A percentile compares a stretch with the other conserved stretches of the same genome.
Conservation (phyloP, 306 rosid species). For the Prunus kanzakura region DNA sequence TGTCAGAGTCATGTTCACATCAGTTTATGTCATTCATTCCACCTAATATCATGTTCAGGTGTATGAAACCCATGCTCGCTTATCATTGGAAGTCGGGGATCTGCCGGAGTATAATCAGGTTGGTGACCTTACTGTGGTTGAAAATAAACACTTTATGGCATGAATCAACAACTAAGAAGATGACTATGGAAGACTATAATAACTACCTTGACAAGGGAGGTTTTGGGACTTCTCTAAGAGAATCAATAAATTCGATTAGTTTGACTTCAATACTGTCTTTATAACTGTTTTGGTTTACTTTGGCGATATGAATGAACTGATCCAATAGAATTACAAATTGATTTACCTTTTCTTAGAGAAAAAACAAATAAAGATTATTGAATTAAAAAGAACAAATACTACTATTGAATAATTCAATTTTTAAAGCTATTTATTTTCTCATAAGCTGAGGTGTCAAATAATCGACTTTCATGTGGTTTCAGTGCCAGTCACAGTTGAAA, state of each 20-base stretch:
- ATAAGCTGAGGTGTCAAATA: not conserved
- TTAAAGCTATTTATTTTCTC: not conserved
- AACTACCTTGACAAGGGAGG: not conserved
- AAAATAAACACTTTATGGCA: not conserved
- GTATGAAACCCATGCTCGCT: constrained; percentile 93
- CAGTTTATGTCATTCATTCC: constrained; percentile 6
- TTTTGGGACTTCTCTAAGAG: not conserved
- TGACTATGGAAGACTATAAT: not conserved
- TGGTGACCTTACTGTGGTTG: constrained; percentile 12
- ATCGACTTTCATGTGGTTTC: constrained; percentile 37
- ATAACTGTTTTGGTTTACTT: not conserved
- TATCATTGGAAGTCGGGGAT: constrained; percentile 88
- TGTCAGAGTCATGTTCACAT: not conserved
- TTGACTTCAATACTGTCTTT: not conserved
- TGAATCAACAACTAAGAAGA: not conserved
- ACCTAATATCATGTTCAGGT: constrained; percentile 49
- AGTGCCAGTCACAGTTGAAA: constrained; percentile 92
- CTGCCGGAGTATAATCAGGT: constrained; percentile 97
- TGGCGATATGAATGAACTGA: not conserved
- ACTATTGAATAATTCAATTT: not conserved
- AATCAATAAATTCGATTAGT: not conserved
- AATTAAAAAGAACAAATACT: not conserved
- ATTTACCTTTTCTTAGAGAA: not conserved
- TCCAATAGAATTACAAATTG: not conserved
- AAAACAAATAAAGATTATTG: not conserved